Evolutionary conservation across 176 grass and related monocot species (phyloP), one percentile per base, ranked within the genome.

Genomic region (Panicum miliaceum): DNA sequence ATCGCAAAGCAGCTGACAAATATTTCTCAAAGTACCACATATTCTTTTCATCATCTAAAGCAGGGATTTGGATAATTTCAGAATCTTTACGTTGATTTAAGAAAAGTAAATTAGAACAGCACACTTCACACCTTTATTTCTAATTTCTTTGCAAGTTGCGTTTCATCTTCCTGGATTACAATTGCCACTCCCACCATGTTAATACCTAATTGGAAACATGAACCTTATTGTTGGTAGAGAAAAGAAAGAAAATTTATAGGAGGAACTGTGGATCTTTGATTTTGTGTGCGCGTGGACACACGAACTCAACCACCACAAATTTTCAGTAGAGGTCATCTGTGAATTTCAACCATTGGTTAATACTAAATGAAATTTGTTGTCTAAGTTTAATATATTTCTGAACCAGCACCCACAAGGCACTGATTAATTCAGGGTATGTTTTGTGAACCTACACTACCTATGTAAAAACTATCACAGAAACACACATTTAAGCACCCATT

Each of bases 151-250:
- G 59, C 5, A 38, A 76, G 3, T 3, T 27, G 9, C 47, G 22
- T 11, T 83, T 90, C 48, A 78, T 72, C 40, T 73, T 40, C 12
- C 37, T 82, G 5, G 57, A 70, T 80, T 51, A 12, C 12, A 64
- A 29, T 35, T 35, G 43, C 6, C n/a, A 60, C 58, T 73, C 26
- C 48, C 14, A 66, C 11, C 9, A n/a, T 79, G 19, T 57, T 76
- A 87, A 68, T 78, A 76, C 45, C 54, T 68, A 87, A 37, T 75
- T 84, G 23, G n/a, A 12, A 60, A 68, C 40, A 75, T 50, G n/a
- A 66, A 79, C 19, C 38, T 40, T 66, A 6, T 37, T 85, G 16
- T 60, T 37, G 1, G 3, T 27, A 38, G 43, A 48, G 45, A 80
- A 43, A 79, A 68, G 46, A 37, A 53, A 67, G 7, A 40, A 6